These are phyloP conservation scores for Emmonsia crescens DNA, from an alignment of 2,329 filamentous ascomycete genomes.

Conservation along the genomic window DNA sequence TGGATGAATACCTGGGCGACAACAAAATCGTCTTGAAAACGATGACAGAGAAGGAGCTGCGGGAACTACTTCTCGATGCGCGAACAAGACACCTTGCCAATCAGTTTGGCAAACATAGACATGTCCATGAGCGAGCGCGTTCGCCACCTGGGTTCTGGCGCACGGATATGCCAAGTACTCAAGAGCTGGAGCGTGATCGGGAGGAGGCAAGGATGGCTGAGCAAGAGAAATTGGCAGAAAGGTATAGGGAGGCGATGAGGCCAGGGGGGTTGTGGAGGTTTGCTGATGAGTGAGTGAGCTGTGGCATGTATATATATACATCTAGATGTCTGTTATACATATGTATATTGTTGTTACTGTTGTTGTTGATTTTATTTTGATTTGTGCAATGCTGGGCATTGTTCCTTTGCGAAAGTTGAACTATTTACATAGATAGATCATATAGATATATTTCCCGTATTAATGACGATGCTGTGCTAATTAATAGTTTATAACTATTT, in stretches of 20 bases:
- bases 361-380: neutral
- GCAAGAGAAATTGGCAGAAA: slow-evolving; percentile 54
- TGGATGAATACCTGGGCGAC: slow-evolving; percentile 47
- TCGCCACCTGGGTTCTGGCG: slow-evolving; percentile 88
- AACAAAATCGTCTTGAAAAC: slow-evolving; percentile 25
- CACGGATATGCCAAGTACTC: slow-evolving; percentile 77
- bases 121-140: slow-evolving; percentile 57
- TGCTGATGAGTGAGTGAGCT: slow-evolving; percentile 56
- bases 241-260: slow-evolving; percentile 72
- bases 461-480: neutral
- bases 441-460: neutral
- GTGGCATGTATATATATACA: neutral
- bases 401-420: neutral
- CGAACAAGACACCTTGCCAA: slow-evolving; percentile 63
- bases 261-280: slow-evolving; percentile 69
- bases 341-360: neutral
- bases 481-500: neutral
- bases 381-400: neutral
- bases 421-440: neutral
- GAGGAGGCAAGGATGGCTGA: slow-evolving; percentile 55
- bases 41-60: slow-evolving; percentile 51
- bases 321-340: neutral
- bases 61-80: slow-evolving; percentile 62
- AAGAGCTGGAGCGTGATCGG: slow-evolving; percentile 59
- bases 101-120: slow-evolving; percentile 63